Conservation (phyloP, 371 early-diverging fungal species). For the Nematocida parisii region DNA sequence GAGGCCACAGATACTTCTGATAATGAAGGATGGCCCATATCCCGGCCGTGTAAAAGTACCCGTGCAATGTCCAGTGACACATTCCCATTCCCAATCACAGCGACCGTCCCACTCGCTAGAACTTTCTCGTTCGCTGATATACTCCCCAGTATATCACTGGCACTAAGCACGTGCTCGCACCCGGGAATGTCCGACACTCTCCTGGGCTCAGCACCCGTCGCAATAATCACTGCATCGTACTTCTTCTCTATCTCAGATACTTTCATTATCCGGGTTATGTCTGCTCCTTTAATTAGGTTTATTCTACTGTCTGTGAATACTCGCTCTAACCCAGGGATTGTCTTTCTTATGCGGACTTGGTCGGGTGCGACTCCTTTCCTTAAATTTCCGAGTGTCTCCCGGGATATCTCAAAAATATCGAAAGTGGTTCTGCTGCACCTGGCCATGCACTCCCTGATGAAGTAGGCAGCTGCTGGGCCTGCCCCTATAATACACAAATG, state of each 20-base stretch:
- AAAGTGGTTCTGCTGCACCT: conserved; percentile 65
- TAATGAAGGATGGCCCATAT: background rate
- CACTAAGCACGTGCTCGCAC: conserved; percentile 65
- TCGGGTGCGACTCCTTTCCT: conserved; percentile 95
- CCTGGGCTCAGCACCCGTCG: conserved; percentile 80
- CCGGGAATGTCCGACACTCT: conserved; percentile 73
- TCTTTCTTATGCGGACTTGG: conserved; percentile 87
- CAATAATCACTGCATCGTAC: conserved; percentile 78
- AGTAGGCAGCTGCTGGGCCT: conserved; percentile 87
- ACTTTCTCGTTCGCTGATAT: background rate
- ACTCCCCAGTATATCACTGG: background rate
- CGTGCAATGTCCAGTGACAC: conserved; percentile 88
- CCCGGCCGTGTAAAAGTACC: conserved; percentile 75
- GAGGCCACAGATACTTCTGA: background rate
- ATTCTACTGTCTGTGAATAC: conserved; percentile 74
- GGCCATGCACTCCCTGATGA: conserved; percentile 75
- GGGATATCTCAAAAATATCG: conserved; percentile 79
- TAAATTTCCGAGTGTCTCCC: conserved; percentile 83
- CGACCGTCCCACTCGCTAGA: background rate
- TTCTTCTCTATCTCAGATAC: conserved; percentile 72
- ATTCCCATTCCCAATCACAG: conserved; percentile 86
- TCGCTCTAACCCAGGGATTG: conserved; percentile 30
- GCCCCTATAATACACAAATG: conserved; percentile 74
- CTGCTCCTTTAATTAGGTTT: conserved; percentile 75
- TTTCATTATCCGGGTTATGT: conserved; percentile 69